These are phyloP conservation scores for Monosporascus sp. DNA, from an alignment of 2,329 filamentous ascomycete species.

Conservation along the genomic window DNA sequence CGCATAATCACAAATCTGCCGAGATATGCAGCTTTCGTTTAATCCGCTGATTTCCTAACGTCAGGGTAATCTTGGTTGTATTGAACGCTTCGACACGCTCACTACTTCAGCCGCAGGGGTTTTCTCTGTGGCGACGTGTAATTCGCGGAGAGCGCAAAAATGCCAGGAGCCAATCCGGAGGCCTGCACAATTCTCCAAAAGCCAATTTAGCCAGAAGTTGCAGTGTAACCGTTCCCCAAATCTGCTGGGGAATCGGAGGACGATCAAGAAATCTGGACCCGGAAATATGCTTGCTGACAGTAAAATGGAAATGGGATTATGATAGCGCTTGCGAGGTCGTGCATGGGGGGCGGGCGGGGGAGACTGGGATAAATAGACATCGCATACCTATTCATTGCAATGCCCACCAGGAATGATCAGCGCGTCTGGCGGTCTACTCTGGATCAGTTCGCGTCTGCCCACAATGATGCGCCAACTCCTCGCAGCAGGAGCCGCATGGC, in stretches of 20 bases:
- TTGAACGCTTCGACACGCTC: neutral
- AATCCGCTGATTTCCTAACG: neutral
- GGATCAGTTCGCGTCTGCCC: neutral
- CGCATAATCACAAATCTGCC: neutral
- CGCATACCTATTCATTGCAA: neutral
- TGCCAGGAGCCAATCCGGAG: neutral
- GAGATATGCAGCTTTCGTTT: neutral
- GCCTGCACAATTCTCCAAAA: neutral
- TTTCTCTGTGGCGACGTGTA: neutral
- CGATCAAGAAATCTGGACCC: neutral
- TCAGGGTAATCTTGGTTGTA: neutral
- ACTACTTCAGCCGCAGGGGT: neutral
- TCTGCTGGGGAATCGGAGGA: neutral
- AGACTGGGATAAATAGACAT: neutral
- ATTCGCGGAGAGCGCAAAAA: neutral
- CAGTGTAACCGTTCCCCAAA: neutral
- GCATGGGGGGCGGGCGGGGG: neutral
- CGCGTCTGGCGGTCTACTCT: neutral
- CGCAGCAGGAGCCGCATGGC: neutral
- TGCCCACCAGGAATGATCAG: too few species aligned
- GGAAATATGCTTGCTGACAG: neutral
- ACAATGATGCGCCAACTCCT: neutral
- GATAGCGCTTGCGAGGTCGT: neutral
- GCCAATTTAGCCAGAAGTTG: neutral
- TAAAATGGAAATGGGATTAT: neutral